Conservation (phyloP, 768 basidiomycete species). For the Pleurotus giganteus region DNA sequence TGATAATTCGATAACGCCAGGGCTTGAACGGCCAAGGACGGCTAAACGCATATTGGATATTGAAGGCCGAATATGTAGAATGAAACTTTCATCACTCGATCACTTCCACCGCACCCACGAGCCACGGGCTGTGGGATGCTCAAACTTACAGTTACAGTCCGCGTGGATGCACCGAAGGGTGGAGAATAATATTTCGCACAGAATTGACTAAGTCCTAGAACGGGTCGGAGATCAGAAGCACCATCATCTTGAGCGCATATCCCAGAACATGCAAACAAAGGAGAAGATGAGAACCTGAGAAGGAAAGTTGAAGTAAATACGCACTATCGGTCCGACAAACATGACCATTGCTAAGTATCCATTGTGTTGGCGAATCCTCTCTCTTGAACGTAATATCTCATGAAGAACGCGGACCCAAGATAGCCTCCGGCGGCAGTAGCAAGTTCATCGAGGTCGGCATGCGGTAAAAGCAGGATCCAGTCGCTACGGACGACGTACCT, state of each 20-base stretch:
- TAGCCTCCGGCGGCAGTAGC: background rate
- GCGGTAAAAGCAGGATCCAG: too few relatives aligned
- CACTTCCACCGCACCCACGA: too few relatives aligned
- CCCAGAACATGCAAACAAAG: background rate
- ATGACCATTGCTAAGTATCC: background rate
- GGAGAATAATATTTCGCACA: background rate
- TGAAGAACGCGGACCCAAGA: background rate
- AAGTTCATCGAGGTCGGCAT: background rate
- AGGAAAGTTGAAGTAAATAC: background rate
- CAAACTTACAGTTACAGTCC: background rate
- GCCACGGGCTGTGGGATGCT: background rate
- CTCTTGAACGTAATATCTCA: background rate
- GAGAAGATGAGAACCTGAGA: background rate
- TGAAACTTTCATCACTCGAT: too few relatives aligned
- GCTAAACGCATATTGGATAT: too few relatives aligned
- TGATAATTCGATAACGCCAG: too few relatives aligned
- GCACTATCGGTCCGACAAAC: background rate
- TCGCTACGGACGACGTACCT: too few relatives aligned
- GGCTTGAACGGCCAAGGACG: too few relatives aligned
- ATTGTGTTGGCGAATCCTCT: background rate
- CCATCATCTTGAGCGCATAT: background rate
- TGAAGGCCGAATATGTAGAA: too few relatives aligned
- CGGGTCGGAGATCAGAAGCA: conserved; percentile 4
- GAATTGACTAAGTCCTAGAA: background rate
- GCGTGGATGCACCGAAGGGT: background rate